Conservation (phyloP, 2,329 filamentous ascomycete species). For the Diplodia scrobiculata region DNA sequence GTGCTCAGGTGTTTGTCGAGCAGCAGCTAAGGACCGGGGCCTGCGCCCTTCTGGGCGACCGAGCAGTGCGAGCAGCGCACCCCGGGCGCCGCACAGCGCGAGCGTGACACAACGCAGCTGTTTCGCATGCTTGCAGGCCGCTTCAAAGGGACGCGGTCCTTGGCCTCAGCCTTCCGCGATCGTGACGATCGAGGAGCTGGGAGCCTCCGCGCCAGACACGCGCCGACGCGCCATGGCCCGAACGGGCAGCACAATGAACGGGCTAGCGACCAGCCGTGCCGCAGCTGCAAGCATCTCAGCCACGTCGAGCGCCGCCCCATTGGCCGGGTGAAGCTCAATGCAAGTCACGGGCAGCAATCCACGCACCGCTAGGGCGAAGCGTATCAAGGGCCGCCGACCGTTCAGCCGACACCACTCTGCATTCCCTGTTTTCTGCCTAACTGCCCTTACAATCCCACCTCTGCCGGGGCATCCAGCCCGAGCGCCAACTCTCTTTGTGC, state of each 20-base stretch:
- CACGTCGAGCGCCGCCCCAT: slow-evolving; percentile 3
- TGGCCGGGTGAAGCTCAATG: background rate
- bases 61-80: background rate
- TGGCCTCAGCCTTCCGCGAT: slow-evolving; percentile 11
- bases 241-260: slow-evolving; percentile 17
- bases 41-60: slow-evolving; percentile 16
- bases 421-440: slow-evolving; percentile 12
- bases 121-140: slow-evolving; percentile 18
- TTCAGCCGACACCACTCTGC: slow-evolving; percentile 2
- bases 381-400: background rate
- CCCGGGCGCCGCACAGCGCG: background rate
- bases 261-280: background rate
- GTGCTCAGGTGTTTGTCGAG: slow-evolving; percentile 21
- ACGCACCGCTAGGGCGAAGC: background rate
- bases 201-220: slow-evolving; percentile 10
- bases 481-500: slow-evolving; percentile 3
- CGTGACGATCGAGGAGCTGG: background rate
- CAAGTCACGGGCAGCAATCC: slow-evolving; percentile 5
- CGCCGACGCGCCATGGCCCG: slow-evolving; percentile 21
- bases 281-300: slow-evolving; percentile 3
- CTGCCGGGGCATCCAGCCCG: background rate
- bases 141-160: slow-evolving; percentile 9
- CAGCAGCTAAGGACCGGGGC: slow-evolving; percentile 12
- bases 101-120: slow-evolving; percentile 12
- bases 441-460: slow-evolving; percentile 6